Evolutionary conservation across 768 basidiomycete genomes (phyloP), one percentile per base, ranked within the genome.

Genomic region (Lactarius hengduanensis): DNA sequence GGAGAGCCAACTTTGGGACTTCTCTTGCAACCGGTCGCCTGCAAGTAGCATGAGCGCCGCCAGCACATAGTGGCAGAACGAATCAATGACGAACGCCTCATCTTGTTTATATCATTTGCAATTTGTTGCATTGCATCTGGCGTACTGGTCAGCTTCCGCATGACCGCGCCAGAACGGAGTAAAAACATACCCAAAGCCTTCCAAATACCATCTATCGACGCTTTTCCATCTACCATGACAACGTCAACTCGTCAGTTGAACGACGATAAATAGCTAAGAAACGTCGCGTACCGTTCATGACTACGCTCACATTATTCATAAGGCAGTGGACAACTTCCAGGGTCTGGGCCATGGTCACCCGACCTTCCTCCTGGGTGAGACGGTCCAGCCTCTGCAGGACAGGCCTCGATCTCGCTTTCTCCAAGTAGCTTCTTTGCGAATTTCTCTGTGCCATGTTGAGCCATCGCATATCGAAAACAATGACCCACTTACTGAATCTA

Each of bases 351-450:
- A 41, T 20, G 4, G 28, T n/a, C 41, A 45, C 11, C 11, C 18
- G 26, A 32, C 10, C 5, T 43, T 59, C 59, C 18, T 59, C 59
- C 20, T 11, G 26, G 0, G 59, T 59, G 59, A 59, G 59, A 16
- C 18, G 22, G 26, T 59, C 40, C 28, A 59, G n/a, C 8, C 41
- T 26, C 32, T 30, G 16, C 10, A 59, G 28, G 16, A 41, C 47
- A 36, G 47, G 47, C 60, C n/a, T 61, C 45, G 22, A 61, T n/a
- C 26, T 60, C 59, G 30, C 18, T 47, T n/a, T 45, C 30, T 47
- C 59, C 59, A 3, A 34, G 4, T 8, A 53, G 34, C 47, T 34
- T 53, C 3, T n/a, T 60, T 22, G 45, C 20, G 28, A 34, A 32
- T 32, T 53, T 34, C n/a, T 61, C 60, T 61, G n/a, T 15, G 1